Conservation (phyloP, 345 rosid genomes). For the Citrus cavaleriei region DNA sequence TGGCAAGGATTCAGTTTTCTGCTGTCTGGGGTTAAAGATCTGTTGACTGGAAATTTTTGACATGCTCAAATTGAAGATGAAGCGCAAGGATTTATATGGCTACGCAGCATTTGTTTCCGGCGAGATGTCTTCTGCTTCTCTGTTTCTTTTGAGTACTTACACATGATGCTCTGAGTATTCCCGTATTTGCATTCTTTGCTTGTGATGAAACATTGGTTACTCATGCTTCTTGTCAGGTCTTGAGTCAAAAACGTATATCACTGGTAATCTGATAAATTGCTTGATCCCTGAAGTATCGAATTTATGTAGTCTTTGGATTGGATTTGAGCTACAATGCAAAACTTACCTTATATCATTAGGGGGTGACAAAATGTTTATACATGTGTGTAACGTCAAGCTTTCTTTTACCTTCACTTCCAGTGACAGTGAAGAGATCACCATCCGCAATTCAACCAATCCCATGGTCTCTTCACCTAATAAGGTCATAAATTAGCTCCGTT, state of each 20-base stretch:
- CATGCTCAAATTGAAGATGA: not conserved
- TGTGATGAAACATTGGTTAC: not conserved
- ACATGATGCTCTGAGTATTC: not conserved
- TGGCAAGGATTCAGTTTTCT: not conserved
- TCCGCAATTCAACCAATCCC: too few species aligned
- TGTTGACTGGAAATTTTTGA: not conserved
- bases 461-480: too few species aligned
- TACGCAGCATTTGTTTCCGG: not conserved
- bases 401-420: too few species aligned
- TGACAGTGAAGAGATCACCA: too few species aligned
- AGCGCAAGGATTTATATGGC: not conserved
- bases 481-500: too few species aligned
- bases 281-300: too few species aligned
- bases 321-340: too few species aligned
- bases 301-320: too few species aligned
- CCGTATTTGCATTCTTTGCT: not conserved
- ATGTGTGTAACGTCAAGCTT: too few species aligned
- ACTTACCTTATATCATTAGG: too few species aligned
- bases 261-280: not conserved
- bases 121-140: not conserved
- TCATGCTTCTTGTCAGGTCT: not conserved
- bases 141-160: not conserved
- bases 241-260: not conserved
- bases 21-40: not conserved
- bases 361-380: too few species aligned